A percentile compares a stretch with the other conserved stretches of the same genome.
Conservation (phyloP, 139 green algal species). For the Tetraselmis striata region DNA sequence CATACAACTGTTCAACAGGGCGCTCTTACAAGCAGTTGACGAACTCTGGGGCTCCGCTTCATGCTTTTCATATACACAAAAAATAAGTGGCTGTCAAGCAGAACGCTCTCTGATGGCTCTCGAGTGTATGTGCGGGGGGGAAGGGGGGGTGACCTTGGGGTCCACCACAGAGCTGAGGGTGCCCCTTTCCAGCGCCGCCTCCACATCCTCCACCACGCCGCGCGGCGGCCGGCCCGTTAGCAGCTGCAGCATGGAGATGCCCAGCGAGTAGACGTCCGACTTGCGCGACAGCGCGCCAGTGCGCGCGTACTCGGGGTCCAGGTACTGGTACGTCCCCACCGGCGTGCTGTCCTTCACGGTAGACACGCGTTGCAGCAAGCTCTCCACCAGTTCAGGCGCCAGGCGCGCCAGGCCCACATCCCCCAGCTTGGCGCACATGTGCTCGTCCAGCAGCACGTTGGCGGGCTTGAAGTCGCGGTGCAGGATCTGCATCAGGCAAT, state of each 20-base stretch:
- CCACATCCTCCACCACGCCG: not conserved
- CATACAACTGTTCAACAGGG: no score
- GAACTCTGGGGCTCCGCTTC: no score
- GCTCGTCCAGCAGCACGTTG: not conserved
- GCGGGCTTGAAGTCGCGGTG: not conserved
- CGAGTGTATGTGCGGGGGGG: no score
- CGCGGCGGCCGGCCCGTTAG: constrained; percentile 18
- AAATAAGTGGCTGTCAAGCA: no score
- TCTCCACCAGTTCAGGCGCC: not conserved
- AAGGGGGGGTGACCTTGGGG: not conserved
- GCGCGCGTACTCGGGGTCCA: constrained; percentile 56
- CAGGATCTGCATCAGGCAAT: not conserved
- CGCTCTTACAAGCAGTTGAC: no score
- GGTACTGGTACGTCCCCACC: constrained; percentile 46
- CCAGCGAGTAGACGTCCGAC: constrained; percentile 47
- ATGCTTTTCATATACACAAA: no score
- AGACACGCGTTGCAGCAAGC: not conserved
- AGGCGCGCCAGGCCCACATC: constrained; percentile 46
- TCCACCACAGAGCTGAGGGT: not conserved
- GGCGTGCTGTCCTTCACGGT: constrained; percentile 32
- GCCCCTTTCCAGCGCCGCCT: not conserved
- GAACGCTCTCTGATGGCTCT: no score
- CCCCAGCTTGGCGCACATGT: not conserved
- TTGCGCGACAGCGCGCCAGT: constrained; percentile 35
- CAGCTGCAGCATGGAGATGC: constrained; percentile 36